Base-by-base conservation (phyloP, 1,139 yeast genomes). In the Yamadazyma trypodendri region DNA sequence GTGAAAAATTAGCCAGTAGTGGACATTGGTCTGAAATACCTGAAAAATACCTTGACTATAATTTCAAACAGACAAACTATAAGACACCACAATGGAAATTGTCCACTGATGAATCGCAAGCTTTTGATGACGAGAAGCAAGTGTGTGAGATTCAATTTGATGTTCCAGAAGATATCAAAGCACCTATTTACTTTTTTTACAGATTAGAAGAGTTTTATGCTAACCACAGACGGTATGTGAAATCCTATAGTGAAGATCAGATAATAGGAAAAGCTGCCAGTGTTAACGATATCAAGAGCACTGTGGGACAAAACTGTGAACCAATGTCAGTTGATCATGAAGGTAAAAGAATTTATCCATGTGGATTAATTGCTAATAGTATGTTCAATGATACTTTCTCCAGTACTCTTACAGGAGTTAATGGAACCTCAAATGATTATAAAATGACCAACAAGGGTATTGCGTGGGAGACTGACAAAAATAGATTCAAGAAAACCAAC, bases 201-300 rank as follows among this genome's bases (percentile, higher is more conserved):
- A 74, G 87, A 50, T 64, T 92, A 50, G 81, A 89, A 44, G 81
- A 84, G 49, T 92, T 92, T 60, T 79, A 84, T 60, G 95, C 95
- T 39, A 92, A 92, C 64, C 98, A 92, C 63, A 83, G 98, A 59
- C 80, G 97, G 54, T 92, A 77, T 60, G 98, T 86, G 31, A 83
- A 86, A 57, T 86, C 96, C 4, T 89, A 81, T 58, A 83, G 89
- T 61, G 97, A 92, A 60, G 88, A 84, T 51, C 98, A 92, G 64
- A 65, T 92, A 35, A 79, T 81, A 45, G 98, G 98, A 24, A 62
- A 81, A 42, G 75, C 76, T 3, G 85, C 88, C 6, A 65, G 80
- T 14, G 62, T 67, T 13, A 43, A 61, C 35, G 68, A 59, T 24
- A 79, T 92, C 43, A 82, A 84, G 54, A 75, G 82, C 50, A 75